These are phyloP conservation scores for Coffea humblotiana DNA, from an alignment of 305 asterid species.

Conservation along the genomic window DNA sequence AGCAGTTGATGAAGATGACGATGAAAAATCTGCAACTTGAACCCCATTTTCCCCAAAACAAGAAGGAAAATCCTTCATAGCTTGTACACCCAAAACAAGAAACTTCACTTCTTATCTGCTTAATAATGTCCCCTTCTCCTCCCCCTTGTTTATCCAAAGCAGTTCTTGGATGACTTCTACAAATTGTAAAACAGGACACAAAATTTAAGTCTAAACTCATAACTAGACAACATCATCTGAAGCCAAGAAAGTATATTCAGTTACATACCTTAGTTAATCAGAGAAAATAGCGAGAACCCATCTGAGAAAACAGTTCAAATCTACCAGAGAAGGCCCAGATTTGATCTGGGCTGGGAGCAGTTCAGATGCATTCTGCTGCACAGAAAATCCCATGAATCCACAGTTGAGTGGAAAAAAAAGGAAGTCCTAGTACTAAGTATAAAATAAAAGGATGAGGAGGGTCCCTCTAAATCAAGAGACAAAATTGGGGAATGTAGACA, in stretches of 20 bases:
- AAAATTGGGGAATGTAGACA: constrained; percentile 34
- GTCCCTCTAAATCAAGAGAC: constrained; percentile 37
- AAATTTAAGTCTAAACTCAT: constrained; percentile 8
- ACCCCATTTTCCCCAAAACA: constrained; percentile 84
- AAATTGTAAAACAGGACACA: constrained; percentile 18
- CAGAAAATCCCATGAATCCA: constrained; percentile 32
- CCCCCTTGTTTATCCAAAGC: constrained; percentile 23
- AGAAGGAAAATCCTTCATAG: constrained; percentile 78
- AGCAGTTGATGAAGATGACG: constrained; percentile 33
- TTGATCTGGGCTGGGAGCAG: constrained; percentile 30
- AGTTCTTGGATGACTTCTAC: constrained; percentile 27
- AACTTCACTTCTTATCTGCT: constrained; percentile 6
- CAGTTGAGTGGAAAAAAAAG: constrained; percentile 19
- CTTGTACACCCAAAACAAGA: constrained; percentile 10
- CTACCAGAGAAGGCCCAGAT: constrained; percentile 11
- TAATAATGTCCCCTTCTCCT: constrained; percentile 9
- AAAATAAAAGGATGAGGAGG: constrained; percentile 25
- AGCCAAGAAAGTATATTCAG: neutral
- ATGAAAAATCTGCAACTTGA: constrained; percentile 70
- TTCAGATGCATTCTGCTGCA: constrained; percentile 41
- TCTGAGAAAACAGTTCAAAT: constrained; percentile 25
- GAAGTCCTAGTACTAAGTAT: constrained; percentile 1
- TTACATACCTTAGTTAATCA: constrained; percentile 43
- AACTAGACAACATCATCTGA: neutral
- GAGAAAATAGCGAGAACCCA: constrained; percentile 22